These are phyloP conservation scores for Rhizophora apiculata DNA, from an alignment of 345 rosid species.

Conservation along the genomic window DNA sequence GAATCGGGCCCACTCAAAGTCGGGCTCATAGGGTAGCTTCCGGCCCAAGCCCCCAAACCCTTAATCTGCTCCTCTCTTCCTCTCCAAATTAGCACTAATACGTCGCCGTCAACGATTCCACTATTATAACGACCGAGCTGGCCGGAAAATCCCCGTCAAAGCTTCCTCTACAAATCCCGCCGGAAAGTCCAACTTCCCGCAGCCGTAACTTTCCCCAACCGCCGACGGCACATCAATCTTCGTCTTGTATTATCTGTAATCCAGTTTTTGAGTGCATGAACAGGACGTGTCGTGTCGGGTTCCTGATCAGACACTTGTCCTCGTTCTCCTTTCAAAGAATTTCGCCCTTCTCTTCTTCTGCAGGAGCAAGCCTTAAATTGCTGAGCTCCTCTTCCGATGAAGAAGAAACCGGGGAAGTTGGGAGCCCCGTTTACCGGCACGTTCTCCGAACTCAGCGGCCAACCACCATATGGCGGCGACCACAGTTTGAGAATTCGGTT, in stretches of 20 bases:
- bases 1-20: not conserved
- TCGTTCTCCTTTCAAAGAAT: slow-evolving; percentile 21
- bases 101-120: not conserved
- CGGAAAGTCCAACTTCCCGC: not conserved
- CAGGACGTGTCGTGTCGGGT: slow-evolving; percentile 21
- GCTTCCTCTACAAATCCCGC: too few relatives aligned
- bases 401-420: slow-evolving; percentile 28
- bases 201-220: not conserved
- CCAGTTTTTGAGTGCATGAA: slow-evolving; percentile 35
- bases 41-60: not conserved
- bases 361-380: slow-evolving; percentile 21
- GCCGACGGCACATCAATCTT: not conserved
- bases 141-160: slow-evolving; percentile 2
- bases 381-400: slow-evolving; percentile 27
- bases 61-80: not conserved
- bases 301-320: slow-evolving; percentile 26
- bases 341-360: slow-evolving; percentile 19
- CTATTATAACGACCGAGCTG: not conserved
- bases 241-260: not conserved
- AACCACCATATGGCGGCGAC: slow-evolving; percentile 27
- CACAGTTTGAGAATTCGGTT: slow-evolving; percentile 38
- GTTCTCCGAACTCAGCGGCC: slow-evolving; percentile 63
- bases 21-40: not conserved
- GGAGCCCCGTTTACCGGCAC: slow-evolving; percentile 43
- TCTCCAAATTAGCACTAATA: not conserved